Percentiles rank a stretch among this genome's conserved stretches.
Evolutionary conservation across 2,329 filamentous ascomycete genomes (phyloP).

Genomic region (Aspergillus hiratsukae): DNA sequence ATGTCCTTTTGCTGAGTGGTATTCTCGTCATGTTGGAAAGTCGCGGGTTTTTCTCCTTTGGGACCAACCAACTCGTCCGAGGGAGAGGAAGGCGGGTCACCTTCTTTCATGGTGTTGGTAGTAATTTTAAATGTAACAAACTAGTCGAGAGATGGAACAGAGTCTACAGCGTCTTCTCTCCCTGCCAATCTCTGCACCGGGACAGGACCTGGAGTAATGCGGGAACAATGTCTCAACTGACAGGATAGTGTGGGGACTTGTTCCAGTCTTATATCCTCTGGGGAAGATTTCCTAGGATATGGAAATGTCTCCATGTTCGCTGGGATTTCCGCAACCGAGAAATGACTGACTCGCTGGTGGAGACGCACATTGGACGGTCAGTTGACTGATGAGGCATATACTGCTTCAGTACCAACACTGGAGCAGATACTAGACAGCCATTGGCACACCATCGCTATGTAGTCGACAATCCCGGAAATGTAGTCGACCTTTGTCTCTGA

Average conservation of each 20-base stretch:
- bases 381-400: not conserved
- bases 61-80: not conserved
- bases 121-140: not conserved
- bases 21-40: not conserved
- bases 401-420: not conserved
- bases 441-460: not conserved
- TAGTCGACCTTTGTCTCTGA: not conserved
- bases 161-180: not conserved
- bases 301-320: not conserved
- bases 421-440: not conserved
- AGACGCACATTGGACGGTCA: not conserved
- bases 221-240: not conserved
- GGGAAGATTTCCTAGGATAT: not conserved
- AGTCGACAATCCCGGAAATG: not conserved
- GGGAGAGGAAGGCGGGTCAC: not conserved
- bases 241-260: not conserved
- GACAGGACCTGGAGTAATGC: not conserved
- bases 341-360: not conserved
- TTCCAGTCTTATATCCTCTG: not conserved
- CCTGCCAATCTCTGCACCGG: too few species aligned
- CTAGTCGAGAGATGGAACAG: not conserved
- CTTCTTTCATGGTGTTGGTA: not conserved
- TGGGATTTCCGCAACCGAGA: too few species aligned
- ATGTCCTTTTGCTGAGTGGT: slow-evolving; percentile 3
- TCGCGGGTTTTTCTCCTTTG: slow-evolving; percentile 8